phyloP scores from a whole-genome alignment of 192 early-diverging fungal genomes.

The Linnemannia schmuckeri region DNA sequence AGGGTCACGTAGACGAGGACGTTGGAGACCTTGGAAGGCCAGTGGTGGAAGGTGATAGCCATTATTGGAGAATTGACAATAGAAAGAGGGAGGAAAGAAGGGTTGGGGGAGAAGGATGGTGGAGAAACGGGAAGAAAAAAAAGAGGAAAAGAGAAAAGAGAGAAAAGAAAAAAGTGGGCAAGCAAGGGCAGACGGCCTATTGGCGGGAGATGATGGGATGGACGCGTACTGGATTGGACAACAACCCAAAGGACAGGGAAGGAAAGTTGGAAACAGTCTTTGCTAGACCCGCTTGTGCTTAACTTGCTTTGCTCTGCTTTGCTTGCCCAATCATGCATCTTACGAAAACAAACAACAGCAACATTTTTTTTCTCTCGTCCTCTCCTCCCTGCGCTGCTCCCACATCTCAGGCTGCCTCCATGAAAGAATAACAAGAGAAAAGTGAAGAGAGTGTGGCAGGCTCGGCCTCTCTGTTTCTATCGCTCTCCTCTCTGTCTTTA shows the following conservation, averaged over 20 bases:
- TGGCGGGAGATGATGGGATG: background rate
- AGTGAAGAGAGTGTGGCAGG: too few species aligned
- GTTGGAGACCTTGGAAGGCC: conserved; percentile 65
- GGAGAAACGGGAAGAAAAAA: background rate
- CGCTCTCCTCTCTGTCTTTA: too few species aligned
- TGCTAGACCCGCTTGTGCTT: background rate
- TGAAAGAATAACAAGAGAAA: background rate
- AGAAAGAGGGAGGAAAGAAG: background rate
- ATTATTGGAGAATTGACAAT: background rate
- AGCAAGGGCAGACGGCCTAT: background rate
- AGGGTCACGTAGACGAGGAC: conserved; percentile 74
- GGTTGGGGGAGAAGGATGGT: background rate
- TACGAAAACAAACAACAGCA: background rate
- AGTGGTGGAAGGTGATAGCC: conserved; percentile 29
- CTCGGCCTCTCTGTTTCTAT: background rate
- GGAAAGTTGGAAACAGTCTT: background rate
- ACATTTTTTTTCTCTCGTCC: background rate
- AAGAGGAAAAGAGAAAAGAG: background rate
- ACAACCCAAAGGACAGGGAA: background rate
- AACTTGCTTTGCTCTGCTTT: background rate
- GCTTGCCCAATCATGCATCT: conserved; percentile 12
- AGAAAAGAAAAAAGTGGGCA: background rate
- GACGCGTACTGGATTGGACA: background rate
- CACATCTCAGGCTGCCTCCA: background rate
- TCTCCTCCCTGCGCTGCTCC: background rate